phyloP scores from a whole-genome alignment of 1,139 yeast genomes.

The Pichia sp. region DNA sequence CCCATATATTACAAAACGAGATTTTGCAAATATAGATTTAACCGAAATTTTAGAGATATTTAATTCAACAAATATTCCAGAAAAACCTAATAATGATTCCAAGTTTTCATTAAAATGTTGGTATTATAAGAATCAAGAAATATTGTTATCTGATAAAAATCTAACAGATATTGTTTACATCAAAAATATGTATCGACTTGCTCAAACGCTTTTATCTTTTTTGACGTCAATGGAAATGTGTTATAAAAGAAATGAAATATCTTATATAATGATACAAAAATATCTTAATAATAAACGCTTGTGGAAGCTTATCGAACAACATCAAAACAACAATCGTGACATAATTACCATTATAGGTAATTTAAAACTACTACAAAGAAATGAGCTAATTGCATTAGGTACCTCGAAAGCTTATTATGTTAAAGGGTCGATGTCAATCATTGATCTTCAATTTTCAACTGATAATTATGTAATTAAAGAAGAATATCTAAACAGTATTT shows the following conservation, averaged over 20 bases:
- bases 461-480: constrained; percentile 9
- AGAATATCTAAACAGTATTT: constrained; percentile 8
- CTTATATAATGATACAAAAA: constrained; percentile 5
- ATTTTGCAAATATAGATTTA: constrained; percentile 5
- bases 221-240: constrained; percentile 22
- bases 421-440: constrained; percentile 38
- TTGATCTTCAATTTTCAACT: constrained; percentile 30
- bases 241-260: constrained; percentile 23
- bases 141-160: constrained; percentile 14
- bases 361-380: constrained; percentile 39
- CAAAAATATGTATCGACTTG: constrained; percentile 17
- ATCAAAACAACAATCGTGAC: background rate
- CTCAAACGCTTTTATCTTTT: constrained; percentile 17
- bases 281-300: constrained; percentile 12
- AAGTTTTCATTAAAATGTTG: constrained; percentile 16
- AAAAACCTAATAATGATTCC: constrained; percentile 5
- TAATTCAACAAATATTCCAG: background rate
- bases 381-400: constrained; percentile 38
- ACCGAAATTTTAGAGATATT: background rate
- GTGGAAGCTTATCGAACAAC: background rate
- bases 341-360: constrained; percentile 44
- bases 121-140: constrained; percentile 18
- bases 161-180: constrained; percentile 13
- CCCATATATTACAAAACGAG: constrained; percentile 7
- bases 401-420: constrained; percentile 32